Base-by-base conservation (phyloP, 768 basidiomycete species). In the Calvatia gigantea region DNA sequence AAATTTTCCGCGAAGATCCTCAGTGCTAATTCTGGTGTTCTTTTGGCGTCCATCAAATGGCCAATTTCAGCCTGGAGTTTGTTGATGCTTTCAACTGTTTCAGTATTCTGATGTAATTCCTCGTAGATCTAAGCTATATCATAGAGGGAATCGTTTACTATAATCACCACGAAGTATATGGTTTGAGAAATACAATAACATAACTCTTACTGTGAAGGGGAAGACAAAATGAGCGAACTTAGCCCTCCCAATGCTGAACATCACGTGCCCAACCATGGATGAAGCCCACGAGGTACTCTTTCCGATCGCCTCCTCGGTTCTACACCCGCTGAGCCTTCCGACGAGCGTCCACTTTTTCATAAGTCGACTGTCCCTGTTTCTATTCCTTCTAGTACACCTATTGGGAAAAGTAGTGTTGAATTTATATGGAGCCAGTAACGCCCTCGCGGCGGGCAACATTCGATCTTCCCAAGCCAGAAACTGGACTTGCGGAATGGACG, bases 401-500 rank as follows among this genome's bases (percentile, higher is more conserved):
- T 17, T 12, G 11, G 25, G 19, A n/a, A 35, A n/a, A 39, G 19
- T 27, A 19, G 28, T 21, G 15, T 17, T 6, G 37, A 31, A 6
- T 44, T 11, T 17, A n/a, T 21, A 56, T 56, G 54, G 54, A 56
- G 46, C 54, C 54, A 9, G 14, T 49, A 32, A 49, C 54, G 3
- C 54, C 60, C 39, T 56, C 66, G 19, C 63, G 67, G 32, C 61
- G 65, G 48, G 56, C 65, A 14, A 63, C 62, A 17, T 68, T 67
- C 51, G 78, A 80, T 62, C 63, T 73, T 17, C 76, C 80, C 9
- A 81, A 79, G 57, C 75, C 84, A 17, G 88, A 89, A 62, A 73
- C 76, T 2, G 85, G 82, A 46, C 75, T 91, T n/a, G 78, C 88
- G 14, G 88, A 92, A 67, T 92, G 90, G 90, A 81, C 89, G 12